These are phyloP conservation scores for Flaveria linearis DNA, from an alignment of 129 eudicot genomes.

Conservation along the genomic window DNA sequence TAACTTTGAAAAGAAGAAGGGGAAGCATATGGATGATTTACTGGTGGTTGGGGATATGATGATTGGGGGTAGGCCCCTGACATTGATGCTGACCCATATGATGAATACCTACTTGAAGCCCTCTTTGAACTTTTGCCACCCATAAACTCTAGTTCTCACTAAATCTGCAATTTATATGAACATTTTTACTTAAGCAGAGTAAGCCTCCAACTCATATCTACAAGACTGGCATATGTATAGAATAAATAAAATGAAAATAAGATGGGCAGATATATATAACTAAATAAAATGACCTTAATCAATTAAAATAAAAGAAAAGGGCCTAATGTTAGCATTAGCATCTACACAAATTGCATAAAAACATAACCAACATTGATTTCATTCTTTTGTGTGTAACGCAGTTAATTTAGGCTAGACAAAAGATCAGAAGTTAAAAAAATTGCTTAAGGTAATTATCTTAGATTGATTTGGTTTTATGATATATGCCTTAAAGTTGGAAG, in stretches of 20 bases:
- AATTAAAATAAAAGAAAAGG: not conserved
- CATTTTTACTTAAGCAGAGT: not conserved
- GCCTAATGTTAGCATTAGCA: not conserved
- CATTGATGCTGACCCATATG: slow-evolving; percentile 59
- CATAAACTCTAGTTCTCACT: slow-evolving; percentile 44
- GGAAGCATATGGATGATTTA: slow-evolving; percentile 48
- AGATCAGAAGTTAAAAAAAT: not conserved
- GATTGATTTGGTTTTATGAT: not conserved
- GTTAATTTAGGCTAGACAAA: not conserved
- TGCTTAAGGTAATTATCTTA: not conserved
- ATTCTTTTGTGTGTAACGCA: not conserved
- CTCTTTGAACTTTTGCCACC: slow-evolving; percentile 73
- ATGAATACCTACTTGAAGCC: slow-evolving; percentile 59
- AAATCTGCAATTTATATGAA: slow-evolving; percentile 23
- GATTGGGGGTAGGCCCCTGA: slow-evolving; percentile 51
- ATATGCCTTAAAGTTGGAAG: not conserved
- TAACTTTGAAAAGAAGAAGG: slow-evolving; percentile 49
- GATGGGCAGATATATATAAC: not conserved
- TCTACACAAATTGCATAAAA: not conserved
- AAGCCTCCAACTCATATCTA: slow-evolving; percentile 6
- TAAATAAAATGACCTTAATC: not conserved
- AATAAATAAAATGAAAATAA: not conserved
- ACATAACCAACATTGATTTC: not conserved
- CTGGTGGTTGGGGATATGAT: slow-evolving; percentile 45
- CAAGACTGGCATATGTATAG: not conserved